These are phyloP conservation scores for Mycosphaerella arachidis DNA, from an alignment of 2,329 filamentous ascomycete genomes.

Conservation along the genomic window DNA sequence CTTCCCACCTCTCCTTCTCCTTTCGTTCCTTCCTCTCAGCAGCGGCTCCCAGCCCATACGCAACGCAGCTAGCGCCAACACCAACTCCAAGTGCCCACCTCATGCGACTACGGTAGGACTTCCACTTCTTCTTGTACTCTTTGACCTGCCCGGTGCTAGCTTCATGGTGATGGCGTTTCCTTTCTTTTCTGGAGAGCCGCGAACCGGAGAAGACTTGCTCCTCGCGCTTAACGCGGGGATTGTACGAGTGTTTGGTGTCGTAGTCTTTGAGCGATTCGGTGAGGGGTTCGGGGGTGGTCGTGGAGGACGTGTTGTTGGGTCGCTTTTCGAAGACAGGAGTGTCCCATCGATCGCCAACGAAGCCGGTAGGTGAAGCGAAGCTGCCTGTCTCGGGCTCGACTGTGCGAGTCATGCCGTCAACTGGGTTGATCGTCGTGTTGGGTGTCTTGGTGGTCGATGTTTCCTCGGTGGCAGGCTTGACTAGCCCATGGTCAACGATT, in stretches of 20 bases:
- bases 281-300: not conserved
- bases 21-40: constrained; percentile 40
- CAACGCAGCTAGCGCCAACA: constrained; percentile 52
- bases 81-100: constrained; percentile 50
- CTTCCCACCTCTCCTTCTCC: constrained; percentile 23
- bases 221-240: constrained; percentile 43
- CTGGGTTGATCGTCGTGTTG: constrained; percentile 50
- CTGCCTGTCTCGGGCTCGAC: constrained; percentile 45
- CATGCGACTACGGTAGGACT: constrained; percentile 33
- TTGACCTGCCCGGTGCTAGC: constrained; percentile 6
- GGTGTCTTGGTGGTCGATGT: constrained; percentile 5
- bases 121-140: constrained; percentile 11
- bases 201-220: constrained; percentile 48
- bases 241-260: constrained; percentile 36
- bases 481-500: constrained; percentile 23
- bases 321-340: constrained; percentile 48
- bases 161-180: constrained; percentile 8
- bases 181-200: constrained; percentile 32
- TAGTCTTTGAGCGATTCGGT: constrained; percentile 27
- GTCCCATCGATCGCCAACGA: constrained; percentile 40
- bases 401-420: constrained; percentile 40
- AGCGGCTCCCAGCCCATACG: constrained; percentile 57
- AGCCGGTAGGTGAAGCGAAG: constrained; percentile 62
- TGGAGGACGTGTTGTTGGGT: not conserved
- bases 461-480: constrained; percentile 12